Conservation (phyloP, 352 stramenopile species). For the Globisporangium sylvaticum region DNA sequence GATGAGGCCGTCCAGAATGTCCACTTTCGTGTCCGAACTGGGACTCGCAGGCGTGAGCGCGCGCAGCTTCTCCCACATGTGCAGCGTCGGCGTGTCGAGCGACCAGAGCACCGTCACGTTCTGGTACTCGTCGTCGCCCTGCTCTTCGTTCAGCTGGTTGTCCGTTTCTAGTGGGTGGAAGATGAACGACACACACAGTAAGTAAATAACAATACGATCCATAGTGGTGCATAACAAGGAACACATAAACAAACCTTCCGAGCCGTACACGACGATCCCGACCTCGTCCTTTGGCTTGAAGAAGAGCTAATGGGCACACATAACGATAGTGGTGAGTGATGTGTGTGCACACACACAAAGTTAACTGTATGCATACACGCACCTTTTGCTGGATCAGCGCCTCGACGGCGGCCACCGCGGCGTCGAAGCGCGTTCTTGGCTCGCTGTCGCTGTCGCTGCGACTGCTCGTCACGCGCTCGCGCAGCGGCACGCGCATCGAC, state of each 20-base stretch:
- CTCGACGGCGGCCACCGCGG: conserved; percentile 52
- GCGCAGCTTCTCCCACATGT: conserved; percentile 56
- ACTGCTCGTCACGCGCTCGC: conserved; percentile 27
- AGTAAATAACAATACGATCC: neutral
- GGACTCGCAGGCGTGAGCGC: conserved; percentile 24
- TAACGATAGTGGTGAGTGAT: neutral
- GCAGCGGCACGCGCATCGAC: conserved; percentile 57
- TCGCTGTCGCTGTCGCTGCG: conserved; percentile 12
- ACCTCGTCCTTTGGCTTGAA: conserved; percentile 80
- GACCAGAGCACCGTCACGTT: conserved; percentile 60
- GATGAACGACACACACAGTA: neutral
- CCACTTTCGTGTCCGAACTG: conserved; percentile 35
- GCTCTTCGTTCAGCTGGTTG: conserved; percentile 76
- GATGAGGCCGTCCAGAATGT: conserved; percentile 78
- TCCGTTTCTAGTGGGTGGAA: conserved; percentile 42
- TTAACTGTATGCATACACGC: neutral
- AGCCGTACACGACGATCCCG: conserved; percentile 73
- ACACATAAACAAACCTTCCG: conserved; percentile 25
- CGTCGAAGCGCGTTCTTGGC: conserved; percentile 56
- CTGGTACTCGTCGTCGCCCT: conserved; percentile 48
- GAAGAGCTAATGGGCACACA: conserved; percentile 38
- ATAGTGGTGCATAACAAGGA: neutral
- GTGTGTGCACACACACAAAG: neutral
- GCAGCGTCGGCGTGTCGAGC: conserved; percentile 58
- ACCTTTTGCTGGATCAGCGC: conserved; percentile 72